Percentiles rank a stretch among this genome's conserved stretches.
Conservation (phyloP, 352 stramenopile species). For the Globisporangium nunn region DNA sequence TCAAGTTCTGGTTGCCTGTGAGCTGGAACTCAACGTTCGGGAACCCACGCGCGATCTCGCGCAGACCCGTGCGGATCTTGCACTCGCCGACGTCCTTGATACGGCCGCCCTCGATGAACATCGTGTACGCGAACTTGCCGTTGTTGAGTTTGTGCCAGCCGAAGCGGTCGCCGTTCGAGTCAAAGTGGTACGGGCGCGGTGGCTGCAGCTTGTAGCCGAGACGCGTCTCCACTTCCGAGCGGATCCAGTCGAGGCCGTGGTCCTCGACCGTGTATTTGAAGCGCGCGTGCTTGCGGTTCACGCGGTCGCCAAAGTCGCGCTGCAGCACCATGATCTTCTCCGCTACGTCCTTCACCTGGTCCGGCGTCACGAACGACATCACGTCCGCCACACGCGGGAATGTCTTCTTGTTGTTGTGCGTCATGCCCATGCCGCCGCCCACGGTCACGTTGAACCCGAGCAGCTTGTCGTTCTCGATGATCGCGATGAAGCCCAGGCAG, state of each 20-base stretch:
- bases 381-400: conserved; percentile 95
- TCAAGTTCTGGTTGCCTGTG: conserved; percentile 94
- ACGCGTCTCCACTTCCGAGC: conserved; percentile 90
- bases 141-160: conserved; percentile 68
- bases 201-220: conserved; percentile 92
- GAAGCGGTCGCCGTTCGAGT: conserved; percentile 66
- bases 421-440: conserved; percentile 96
- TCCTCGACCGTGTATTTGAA: conserved; percentile 99
- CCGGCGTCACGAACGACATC: conserved; percentile 93
- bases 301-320: conserved; percentile 95
- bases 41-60: conserved; percentile 88
- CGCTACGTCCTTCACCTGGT: conserved; percentile 84
- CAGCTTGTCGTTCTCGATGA: conserved; percentile 83
- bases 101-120: conserved; percentile 85
- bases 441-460: conserved; percentile 96
- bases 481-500: conserved; percentile 93
- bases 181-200: conserved; percentile 52
- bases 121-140: conserved; percentile 74
- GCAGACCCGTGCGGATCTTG: conserved; percentile 86
- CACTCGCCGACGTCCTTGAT: conserved; percentile 90
- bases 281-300: conserved; percentile 94
- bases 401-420: conserved; percentile 96
- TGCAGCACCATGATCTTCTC: conserved; percentile 94
- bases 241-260: conserved; percentile 93
- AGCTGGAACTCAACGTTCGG: conserved; percentile 91